Conservation (phyloP, 768 basidiomycete genomes). For the Nidularia sp. region DNA sequence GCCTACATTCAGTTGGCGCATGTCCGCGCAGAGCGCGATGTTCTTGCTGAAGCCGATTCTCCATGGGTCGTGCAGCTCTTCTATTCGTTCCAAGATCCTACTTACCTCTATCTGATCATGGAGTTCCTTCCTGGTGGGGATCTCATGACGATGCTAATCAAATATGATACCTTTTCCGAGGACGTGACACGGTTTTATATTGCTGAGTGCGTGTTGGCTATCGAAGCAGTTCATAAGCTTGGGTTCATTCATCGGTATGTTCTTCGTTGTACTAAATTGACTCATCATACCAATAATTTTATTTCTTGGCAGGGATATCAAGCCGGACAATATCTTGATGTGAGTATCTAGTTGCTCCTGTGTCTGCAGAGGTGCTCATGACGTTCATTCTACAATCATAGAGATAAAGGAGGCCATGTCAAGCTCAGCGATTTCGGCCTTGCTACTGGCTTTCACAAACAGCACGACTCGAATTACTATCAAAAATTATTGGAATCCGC, state of each 20-base stretch:
- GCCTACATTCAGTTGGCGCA: constrained; percentile 75
- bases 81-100: constrained; percentile 96
- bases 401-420: constrained; percentile 92
- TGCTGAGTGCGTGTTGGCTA: constrained; percentile 96
- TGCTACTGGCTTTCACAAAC: constrained; percentile 98
- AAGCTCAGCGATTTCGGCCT: constrained; percentile 98
- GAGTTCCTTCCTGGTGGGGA: constrained; percentile 98
- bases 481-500: constrained; percentile 78
- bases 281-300: constrained; percentile 1
- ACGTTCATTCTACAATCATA: constrained; percentile 6
- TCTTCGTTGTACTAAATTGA: neutral
- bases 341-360: constrained; percentile 15
- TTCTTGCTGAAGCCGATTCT: constrained; percentile 92
- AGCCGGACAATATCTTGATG: constrained; percentile 89
- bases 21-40: constrained; percentile 95
- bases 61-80: constrained; percentile 95
- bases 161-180: constrained; percentile 98
- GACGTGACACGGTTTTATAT: constrained; percentile 98
- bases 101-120: constrained; percentile 96
- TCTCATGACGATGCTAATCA: constrained; percentile 99
- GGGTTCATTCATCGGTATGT: constrained; percentile 95
- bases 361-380: too few species aligned
- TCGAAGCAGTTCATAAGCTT: constrained; percentile 94
- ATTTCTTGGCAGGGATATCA: constrained; percentile 74
- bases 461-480: constrained; percentile 95